These are phyloP conservation scores for Ustilago shanxiensis DNA, from an alignment of 1,284 basidiomycete species.

Conservation along the genomic window DNA sequence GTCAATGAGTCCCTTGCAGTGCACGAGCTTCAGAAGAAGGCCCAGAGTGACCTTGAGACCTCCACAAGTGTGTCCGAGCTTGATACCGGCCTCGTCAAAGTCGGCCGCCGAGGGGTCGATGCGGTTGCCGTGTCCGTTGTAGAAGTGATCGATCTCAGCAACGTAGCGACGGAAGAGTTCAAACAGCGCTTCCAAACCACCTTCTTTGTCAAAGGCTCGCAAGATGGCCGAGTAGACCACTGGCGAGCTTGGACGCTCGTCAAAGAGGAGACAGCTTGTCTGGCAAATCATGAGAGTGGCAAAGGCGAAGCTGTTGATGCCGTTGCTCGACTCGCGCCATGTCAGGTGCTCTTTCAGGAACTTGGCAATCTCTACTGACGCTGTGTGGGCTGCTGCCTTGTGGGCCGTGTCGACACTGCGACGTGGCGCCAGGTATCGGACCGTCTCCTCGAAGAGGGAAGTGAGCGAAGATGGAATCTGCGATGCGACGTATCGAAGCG, in stretches of 20 bases:
- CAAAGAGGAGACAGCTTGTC: slow-evolving; percentile 81
- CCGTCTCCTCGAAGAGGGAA: slow-evolving; percentile 90
- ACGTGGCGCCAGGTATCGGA: slow-evolving; percentile 84
- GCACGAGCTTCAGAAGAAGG: slow-evolving; percentile 82
- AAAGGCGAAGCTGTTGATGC: slow-evolving; percentile 69
- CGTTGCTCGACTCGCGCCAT: slow-evolving; percentile 75
- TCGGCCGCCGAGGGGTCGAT: slow-evolving; percentile 27
- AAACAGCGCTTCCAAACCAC: slow-evolving; percentile 81
- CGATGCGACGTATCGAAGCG: slow-evolving; percentile 82
- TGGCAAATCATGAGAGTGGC: slow-evolving; percentile 81
- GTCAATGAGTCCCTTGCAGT: slow-evolving; percentile 84
- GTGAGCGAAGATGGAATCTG: slow-evolving; percentile 83
- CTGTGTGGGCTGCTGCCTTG: slow-evolving; percentile 81
- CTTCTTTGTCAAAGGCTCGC: slow-evolving; percentile 79
- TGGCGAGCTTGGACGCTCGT: slow-evolving; percentile 75
- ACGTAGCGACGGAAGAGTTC: slow-evolving; percentile 76
- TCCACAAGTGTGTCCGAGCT: slow-evolving; percentile 78
- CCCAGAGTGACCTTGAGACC: slow-evolving; percentile 85
- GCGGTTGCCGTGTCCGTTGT: slow-evolving; percentile 70
- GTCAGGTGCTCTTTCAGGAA: slow-evolving; percentile 82
- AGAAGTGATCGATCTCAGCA: slow-evolving; percentile 75
- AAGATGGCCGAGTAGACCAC: slow-evolving; percentile 84
- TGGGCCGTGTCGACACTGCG: slow-evolving; percentile 82
- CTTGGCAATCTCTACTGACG: slow-evolving; percentile 79
- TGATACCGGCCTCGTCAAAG: slow-evolving; percentile 53